phyloP scores from a whole-genome alignment of 2,329 filamentous ascomycete genomes.

The Dothidotthia symphoricarpi region DNA sequence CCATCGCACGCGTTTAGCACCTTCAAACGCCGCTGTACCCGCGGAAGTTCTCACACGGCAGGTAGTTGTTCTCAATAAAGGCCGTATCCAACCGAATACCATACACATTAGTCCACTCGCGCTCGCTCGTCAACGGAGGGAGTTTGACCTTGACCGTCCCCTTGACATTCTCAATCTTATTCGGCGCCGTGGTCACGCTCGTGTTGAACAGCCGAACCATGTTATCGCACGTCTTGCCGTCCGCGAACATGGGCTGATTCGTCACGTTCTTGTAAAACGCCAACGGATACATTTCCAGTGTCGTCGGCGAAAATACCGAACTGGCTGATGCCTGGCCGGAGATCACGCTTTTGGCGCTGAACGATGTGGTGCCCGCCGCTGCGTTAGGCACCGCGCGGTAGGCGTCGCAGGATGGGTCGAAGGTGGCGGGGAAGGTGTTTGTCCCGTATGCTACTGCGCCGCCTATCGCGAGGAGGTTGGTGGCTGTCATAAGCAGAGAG shows the following conservation, averaged over 20 bases:
- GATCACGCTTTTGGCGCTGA: conserved; percentile 9
- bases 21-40: no score
- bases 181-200: conserved; percentile 37
- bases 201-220: conserved; percentile 51
- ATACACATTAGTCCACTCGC: conserved; percentile 31
- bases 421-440: conserved; percentile 43
- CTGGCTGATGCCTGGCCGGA: conserved; percentile 6
- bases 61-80: conserved; percentile 44
- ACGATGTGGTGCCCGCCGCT: conserved; percentile 21
- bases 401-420: conserved; percentile 53
- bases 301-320: conserved; percentile 14
- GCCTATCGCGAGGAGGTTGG: conserved; percentile 45
- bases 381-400: conserved; percentile 39
- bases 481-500: conserved; percentile 49
- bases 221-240: conserved; percentile 46
- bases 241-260: conserved; percentile 54
- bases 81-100: conserved; percentile 41
- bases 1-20: no score
- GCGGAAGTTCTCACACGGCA: conserved; percentile 34
- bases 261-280: conserved; percentile 52
- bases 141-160: conserved; percentile 34
- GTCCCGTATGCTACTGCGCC: conserved; percentile 52
- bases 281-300: conserved; percentile 39
- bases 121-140: conserved; percentile 31
- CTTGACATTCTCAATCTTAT: conserved; percentile 34